Evolutionary conservation across 2,329 filamentous ascomycete species (phyloP).

Genomic region (Xylogone sp.): DNA sequence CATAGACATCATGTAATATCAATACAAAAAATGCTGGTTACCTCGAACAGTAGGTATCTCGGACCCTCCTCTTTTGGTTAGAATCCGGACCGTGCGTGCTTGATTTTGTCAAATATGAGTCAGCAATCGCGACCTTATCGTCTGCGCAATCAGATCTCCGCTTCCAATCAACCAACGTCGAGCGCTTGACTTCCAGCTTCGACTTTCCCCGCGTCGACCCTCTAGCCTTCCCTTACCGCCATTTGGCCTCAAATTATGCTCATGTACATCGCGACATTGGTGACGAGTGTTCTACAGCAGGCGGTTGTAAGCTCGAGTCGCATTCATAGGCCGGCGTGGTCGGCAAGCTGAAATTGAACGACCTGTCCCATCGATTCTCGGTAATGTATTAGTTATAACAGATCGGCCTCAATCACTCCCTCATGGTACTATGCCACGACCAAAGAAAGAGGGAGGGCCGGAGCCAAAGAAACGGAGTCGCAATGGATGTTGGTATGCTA

Average conservation of each 20-base stretch:
- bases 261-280: neutral
- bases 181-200: neutral
- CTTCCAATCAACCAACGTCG: neutral
- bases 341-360: neutral
- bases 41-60: too few species aligned
- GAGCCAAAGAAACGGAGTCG: slow-evolving; percentile 65
- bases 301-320: neutral
- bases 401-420: neutral
- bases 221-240: neutral
- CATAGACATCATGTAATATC: slow-evolving; percentile 46
- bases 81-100: neutral
- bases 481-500: slow-evolving; percentile 62
- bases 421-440: slow-evolving; percentile 53
- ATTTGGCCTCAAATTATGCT: neutral
- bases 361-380: too few species aligned
- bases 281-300: neutral
- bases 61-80: neutral
- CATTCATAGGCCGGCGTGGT: neutral
- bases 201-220: neutral
- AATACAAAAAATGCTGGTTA: neutral
- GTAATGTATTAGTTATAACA: neutral
- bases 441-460: slow-evolving; percentile 58
- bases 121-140: neutral
- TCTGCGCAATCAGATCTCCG: neutral
- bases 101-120: neutral